Conservation (phyloP, 2,329 filamentous ascomycete species). For the Coniella lustricola region DNA sequence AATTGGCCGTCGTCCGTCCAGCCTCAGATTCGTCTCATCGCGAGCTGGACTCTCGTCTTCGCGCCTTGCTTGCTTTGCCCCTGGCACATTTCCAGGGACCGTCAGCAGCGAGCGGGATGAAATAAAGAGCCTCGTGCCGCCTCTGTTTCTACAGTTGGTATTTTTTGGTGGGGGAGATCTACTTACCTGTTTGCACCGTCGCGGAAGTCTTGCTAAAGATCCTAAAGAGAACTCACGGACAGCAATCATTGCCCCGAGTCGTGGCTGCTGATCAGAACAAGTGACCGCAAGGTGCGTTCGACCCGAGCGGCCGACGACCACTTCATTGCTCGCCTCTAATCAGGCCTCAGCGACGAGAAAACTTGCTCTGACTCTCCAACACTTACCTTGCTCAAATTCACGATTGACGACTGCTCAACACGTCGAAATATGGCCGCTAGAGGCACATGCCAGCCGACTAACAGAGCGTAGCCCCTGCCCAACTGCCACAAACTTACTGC, state of each 20-base stretch:
- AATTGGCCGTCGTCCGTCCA: not conserved
- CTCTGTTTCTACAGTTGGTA: not conserved
- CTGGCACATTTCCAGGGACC: not conserved
- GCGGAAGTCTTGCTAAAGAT: no score
- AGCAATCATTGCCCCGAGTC: no score
- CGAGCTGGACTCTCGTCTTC: not conserved
- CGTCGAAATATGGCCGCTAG: constrained; percentile 1
- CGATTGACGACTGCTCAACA: not conserved
- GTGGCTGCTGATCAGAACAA: no score
- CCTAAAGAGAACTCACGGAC: no score
- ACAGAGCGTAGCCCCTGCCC: not conserved
- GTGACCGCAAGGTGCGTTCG: no score
- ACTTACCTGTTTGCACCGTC: no score
- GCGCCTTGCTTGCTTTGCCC: not conserved
- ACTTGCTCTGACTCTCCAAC: no score
- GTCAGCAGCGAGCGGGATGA: not conserved
- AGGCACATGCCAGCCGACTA: constrained; percentile 4
- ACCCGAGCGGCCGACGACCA: no score
- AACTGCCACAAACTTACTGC: not conserved
- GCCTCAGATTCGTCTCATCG: constrained; percentile 2
- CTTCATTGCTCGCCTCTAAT: no score
- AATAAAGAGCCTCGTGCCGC: not conserved
- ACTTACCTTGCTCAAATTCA: not conserved
- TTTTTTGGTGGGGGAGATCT: no score
- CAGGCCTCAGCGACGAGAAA: no score